Conservation (phyloP, 2,329 filamentous ascomycete genomes). For the Colletotrichum trifolii region DNA sequence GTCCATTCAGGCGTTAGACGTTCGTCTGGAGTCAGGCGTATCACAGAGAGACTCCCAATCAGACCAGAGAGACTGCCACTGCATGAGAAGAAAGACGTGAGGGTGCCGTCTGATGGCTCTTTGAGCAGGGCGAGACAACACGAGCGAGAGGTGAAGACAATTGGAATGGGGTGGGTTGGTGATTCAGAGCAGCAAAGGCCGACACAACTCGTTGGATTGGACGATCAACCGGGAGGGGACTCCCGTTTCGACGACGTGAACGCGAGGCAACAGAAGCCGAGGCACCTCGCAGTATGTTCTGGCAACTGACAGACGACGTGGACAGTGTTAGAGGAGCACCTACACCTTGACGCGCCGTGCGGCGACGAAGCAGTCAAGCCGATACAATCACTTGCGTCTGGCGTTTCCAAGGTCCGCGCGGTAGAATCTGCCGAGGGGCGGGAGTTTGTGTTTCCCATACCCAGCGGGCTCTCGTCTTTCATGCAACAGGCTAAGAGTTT, state of each 20-base stretch:
- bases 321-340: not conserved
- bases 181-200: not conserved
- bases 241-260: conserved; percentile 24
- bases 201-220: not conserved
- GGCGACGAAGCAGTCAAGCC: not conserved
- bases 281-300: not conserved
- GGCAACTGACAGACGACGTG: conserved; percentile 14
- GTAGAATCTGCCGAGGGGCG: conserved; percentile 23
- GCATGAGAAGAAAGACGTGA: not conserved
- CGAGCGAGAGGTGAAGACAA: too few species aligned
- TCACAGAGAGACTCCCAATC: not conserved
- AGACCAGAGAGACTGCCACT: conserved; percentile 2
- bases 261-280: conserved; percentile 20
- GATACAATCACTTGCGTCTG: conserved; percentile 13
- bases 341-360: conserved; percentile 34
- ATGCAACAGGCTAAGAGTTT: conserved; percentile 1
- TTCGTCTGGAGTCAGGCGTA: conserved; percentile 13
- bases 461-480: not conserved
- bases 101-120: too few species aligned
- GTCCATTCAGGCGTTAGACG: not conserved
- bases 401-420: conserved; percentile 16
- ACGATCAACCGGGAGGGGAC: not conserved
- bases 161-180: too few species aligned
- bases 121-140: too few species aligned
- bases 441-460: not conserved